phyloP scores from a whole-genome alignment of 2,329 filamentous ascomycete genomes.

The Achaetomium macrosporum region DNA sequence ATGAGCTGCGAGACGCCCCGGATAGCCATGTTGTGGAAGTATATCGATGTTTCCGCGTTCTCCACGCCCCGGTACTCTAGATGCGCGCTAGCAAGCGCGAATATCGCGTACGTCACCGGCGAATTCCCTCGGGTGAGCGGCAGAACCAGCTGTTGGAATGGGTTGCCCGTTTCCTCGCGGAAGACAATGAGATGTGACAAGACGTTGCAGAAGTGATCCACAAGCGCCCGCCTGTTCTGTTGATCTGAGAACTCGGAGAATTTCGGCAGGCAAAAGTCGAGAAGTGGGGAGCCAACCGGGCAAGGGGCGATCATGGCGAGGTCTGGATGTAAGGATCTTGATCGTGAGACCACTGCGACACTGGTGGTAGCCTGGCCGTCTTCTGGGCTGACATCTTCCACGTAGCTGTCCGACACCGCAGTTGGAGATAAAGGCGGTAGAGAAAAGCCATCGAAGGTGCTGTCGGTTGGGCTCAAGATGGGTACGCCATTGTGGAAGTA shows the following conservation, averaged over 20 bases:
- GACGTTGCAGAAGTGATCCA: slow-evolving; percentile 60
- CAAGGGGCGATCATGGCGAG: slow-evolving; percentile 39
- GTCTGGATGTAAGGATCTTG: slow-evolving; percentile 30
- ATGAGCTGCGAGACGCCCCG: slow-evolving; percentile 53
- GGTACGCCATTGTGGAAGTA: slow-evolving; percentile 12
- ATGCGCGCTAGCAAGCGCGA: slow-evolving; percentile 77
- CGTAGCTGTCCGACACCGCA: slow-evolving; percentile 4
- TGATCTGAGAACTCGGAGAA: slow-evolving; percentile 54
- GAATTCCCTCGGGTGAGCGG: slow-evolving; percentile 50
- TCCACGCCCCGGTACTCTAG: slow-evolving; percentile 59
- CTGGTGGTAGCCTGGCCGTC: not conserved
- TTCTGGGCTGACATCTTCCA: slow-evolving; percentile 1
- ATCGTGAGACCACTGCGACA: slow-evolving; percentile 10
- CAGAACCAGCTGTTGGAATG: slow-evolving; percentile 58
- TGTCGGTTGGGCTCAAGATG: slow-evolving; percentile 15
- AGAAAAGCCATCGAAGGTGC: slow-evolving; percentile 11
- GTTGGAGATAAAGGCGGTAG: slow-evolving; percentile 8
- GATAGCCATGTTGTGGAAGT: slow-evolving; percentile 55
- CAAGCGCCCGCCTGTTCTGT: slow-evolving; percentile 48
- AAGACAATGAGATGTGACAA: slow-evolving; percentile 61
- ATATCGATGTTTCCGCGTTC: slow-evolving; percentile 49
- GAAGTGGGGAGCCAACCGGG: slow-evolving; percentile 35
- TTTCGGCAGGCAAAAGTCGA: slow-evolving; percentile 47
- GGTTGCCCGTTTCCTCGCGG: slow-evolving; percentile 56
- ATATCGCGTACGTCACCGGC: slow-evolving; percentile 74